Evolutionary conservation across 148 eudicot genomes (phyloP).

Genomic region (Rhododendron kiyosumense): DNA sequence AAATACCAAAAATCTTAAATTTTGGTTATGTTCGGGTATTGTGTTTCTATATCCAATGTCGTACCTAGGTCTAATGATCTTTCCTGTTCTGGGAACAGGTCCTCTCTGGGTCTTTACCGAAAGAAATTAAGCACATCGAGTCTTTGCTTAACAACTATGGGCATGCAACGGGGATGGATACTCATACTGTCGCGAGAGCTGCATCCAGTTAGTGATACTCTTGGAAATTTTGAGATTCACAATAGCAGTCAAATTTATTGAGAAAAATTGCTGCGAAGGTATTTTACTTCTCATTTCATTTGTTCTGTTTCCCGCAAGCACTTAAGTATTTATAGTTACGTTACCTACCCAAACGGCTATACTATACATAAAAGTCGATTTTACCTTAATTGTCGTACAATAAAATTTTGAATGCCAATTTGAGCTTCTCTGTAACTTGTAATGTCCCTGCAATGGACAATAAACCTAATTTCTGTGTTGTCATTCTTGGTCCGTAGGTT

Average conservation of each 20-base stretch:
- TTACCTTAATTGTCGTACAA: neutral
- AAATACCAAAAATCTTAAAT: neutral
- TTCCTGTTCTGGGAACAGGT: conserved; percentile 46
- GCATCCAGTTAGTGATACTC: conserved; percentile 28
- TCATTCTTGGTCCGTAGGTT: neutral
- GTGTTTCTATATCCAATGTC: neutral
- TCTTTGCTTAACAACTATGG: conserved; percentile 62
- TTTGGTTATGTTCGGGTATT: neutral
- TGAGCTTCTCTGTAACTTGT: neutral
- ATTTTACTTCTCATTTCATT: neutral
- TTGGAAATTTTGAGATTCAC: neutral
- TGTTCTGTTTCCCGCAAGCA: neutral
- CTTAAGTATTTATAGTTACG: neutral
- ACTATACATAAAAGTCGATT: neutral
- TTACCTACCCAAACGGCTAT: neutral
- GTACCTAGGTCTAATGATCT: conserved; percentile 5
- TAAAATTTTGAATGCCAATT: neutral
- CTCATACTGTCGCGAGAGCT: conserved; percentile 15
- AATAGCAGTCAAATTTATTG: neutral
- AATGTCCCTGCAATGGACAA: neutral
- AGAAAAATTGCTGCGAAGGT: neutral
- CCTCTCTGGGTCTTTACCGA: conserved; percentile 82
- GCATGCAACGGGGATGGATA: conserved; percentile 26
- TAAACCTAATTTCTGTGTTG: neutral
- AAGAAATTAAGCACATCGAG: conserved; percentile 69